Conservation (phyloP, 75 land plant species). For the Sequoiadendron giganteum region DNA sequence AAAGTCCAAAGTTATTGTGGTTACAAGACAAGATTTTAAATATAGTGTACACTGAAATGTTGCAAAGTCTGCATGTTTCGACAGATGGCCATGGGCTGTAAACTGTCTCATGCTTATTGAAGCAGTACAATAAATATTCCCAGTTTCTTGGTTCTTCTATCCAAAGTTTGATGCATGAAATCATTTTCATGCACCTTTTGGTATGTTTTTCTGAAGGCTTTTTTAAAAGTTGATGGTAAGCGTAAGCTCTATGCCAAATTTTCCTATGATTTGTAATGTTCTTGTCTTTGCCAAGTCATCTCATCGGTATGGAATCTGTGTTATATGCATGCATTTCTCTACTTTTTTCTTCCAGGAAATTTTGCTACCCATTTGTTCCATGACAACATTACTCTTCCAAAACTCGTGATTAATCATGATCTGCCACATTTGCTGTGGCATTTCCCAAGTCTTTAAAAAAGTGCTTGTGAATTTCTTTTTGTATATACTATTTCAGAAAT, state of each 20-base stretch:
- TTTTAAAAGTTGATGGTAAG: neutral
- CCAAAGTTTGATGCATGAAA: neutral
- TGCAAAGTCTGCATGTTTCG: neutral
- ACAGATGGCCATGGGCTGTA: neutral
- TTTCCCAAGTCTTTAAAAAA: too few species aligned
- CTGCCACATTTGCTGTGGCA: too few species aligned
- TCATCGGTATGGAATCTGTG: neutral
- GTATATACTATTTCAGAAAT: too few species aligned
- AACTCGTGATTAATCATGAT: too few species aligned
- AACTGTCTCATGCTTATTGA: neutral
- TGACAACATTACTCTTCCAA: too few species aligned
- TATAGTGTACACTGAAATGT: neutral
- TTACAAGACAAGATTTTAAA: neutral
- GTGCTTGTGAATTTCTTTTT: too few species aligned
- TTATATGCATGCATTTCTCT: neutral
- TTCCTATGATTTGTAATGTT: neutral
- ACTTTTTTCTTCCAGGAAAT: neutral
- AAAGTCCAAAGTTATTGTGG: neutral
- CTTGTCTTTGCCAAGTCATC: neutral
- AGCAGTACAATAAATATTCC: neutral
- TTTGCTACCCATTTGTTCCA: neutral
- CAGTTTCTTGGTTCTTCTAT: neutral
- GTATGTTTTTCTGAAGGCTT: neutral
- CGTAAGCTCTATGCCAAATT: neutral
- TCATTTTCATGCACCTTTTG: neutral